A percentile compares a stretch with the other conserved stretches of the same genome.
These are phyloP conservation scores for Kluyveromyces aestuarii DNA, from an alignment of 805 yeast species.

Conservation along the genomic window DNA sequence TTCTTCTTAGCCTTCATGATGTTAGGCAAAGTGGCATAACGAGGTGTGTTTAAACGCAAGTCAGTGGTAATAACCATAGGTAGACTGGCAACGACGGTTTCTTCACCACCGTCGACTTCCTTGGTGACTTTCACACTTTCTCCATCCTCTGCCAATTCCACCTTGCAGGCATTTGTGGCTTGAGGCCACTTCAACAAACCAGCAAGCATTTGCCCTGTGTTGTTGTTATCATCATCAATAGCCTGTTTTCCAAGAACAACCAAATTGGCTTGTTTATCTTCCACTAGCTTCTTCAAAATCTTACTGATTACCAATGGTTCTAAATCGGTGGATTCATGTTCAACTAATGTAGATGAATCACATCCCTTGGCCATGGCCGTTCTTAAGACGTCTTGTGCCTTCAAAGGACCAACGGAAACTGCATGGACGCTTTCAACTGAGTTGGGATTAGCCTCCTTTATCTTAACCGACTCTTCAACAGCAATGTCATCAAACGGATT, in stretches of 20 bases:
- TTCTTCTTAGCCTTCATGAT: constrained; percentile 98
- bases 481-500: constrained; percentile 99
- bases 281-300: constrained; percentile 63
- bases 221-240: constrained; percentile 90
- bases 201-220: constrained; percentile 95
- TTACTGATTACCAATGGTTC: constrained; percentile 92
- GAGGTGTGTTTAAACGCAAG: constrained; percentile 86
- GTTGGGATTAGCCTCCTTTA: constrained; percentile 53
- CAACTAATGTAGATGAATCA: constrained; percentile 75
- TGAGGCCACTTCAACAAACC: constrained; percentile 94
- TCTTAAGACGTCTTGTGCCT: constrained; percentile 81
- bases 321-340: constrained; percentile 59
- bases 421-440: constrained; percentile 79
- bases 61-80: constrained; percentile 91
- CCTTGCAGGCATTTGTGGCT: constrained; percentile 89
- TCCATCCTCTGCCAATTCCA: constrained; percentile 44
- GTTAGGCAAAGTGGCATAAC: constrained; percentile 92
- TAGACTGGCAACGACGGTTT: constrained; percentile 62
- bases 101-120: constrained; percentile 94
- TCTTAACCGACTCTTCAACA: constrained; percentile 82
- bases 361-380: constrained; percentile 93
- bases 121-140: constrained; percentile 60
- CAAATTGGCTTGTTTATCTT: constrained; percentile 62
- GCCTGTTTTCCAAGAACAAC: constrained; percentile 93
- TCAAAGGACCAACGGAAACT: constrained; percentile 81